A percentile compares a stretch with the other conserved stretches of the same genome.
These are phyloP conservation scores for Comarum palustre DNA, from an alignment of 306 rosid species.

Conservation along the genomic window DNA sequence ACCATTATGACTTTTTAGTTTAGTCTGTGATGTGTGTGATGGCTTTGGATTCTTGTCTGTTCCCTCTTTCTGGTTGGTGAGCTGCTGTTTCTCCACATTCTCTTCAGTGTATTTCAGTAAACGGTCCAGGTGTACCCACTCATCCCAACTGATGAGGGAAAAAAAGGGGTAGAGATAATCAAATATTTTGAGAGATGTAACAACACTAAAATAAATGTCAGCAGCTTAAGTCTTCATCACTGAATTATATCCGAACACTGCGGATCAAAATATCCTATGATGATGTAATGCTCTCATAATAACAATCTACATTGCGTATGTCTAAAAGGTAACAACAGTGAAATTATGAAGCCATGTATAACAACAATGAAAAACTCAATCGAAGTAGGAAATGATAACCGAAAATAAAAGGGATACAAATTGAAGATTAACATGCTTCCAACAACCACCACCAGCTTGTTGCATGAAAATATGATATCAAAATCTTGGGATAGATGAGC, in stretches of 20 bases:
- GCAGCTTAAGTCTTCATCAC: slow-evolving; percentile 15
- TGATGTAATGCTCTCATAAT: background rate
- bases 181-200: background rate
- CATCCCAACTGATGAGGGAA: slow-evolving; percentile 71
- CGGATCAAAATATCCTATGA: background rate
- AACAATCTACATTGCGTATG: background rate
- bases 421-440: slow-evolving; percentile 5
- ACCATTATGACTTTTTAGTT: slow-evolving; percentile 45
- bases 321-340: background rate
- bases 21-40: slow-evolving; percentile 34
- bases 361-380: background rate
- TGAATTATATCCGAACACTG: background rate
- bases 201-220: background rate
- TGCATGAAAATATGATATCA: background rate
- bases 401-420: background rate
- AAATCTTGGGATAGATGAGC: slow-evolving; percentile 10
- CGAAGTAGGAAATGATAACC: background rate
- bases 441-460: slow-evolving; percentile 14
- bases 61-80: slow-evolving; percentile 28
- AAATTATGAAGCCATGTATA: background rate
- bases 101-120: slow-evolving; percentile 62
- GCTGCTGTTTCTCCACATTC: slow-evolving; percentile 44
- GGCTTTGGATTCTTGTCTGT: slow-evolving; percentile 42
- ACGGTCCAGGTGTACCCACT: slow-evolving; percentile 67
- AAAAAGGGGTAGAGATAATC: background rate